Percentiles rank a stretch among this genome's conserved stretches.
Evolutionary conservation across 1,139 yeast genomes (phyloP).

Genomic region (Saccharomycopsis hybrid): DNA sequence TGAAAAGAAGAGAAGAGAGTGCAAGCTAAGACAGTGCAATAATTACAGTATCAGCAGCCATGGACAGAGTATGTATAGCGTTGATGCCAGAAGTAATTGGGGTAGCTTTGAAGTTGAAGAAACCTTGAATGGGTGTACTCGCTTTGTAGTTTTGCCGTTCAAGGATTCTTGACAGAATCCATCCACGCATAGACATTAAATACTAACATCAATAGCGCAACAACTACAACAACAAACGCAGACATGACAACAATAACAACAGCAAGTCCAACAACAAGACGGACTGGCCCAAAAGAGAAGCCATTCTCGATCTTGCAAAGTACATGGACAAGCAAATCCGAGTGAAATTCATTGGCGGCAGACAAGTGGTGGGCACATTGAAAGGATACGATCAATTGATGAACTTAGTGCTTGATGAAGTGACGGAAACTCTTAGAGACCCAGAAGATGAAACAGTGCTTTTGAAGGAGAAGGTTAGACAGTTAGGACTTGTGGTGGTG

Average conservation of each 20-base stretch:
- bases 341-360: conserved; percentile 84
- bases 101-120: too few species aligned
- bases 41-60: too few species aligned
- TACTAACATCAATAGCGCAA: not conserved
- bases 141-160: too few species aligned
- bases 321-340: conserved; percentile 69
- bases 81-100: too few species aligned
- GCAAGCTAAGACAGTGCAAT: too few species aligned
- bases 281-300: conserved; percentile 83
- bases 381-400: conserved; percentile 90
- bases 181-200: too few species aligned
- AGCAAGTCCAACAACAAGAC: conserved; percentile 6
- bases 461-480: conserved; percentile 45
- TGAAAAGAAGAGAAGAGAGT: too few species aligned
- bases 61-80: too few species aligned
- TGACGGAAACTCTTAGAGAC: conserved; percentile 63
- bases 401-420: conserved; percentile 88
- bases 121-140: too few species aligned
- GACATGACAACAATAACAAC: conserved; percentile 13
- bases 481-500: conserved; percentile 70
- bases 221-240: conserved; percentile 19
- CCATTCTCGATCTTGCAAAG: conserved; percentile 75
- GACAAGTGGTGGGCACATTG: conserved; percentile 67
- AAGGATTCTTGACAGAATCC: too few species aligned
- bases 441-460: conserved; percentile 52